Evolutionary conservation across 371 early-diverging fungal genomes (phyloP).

Genomic region (Umbelopsis sp.): DNA sequence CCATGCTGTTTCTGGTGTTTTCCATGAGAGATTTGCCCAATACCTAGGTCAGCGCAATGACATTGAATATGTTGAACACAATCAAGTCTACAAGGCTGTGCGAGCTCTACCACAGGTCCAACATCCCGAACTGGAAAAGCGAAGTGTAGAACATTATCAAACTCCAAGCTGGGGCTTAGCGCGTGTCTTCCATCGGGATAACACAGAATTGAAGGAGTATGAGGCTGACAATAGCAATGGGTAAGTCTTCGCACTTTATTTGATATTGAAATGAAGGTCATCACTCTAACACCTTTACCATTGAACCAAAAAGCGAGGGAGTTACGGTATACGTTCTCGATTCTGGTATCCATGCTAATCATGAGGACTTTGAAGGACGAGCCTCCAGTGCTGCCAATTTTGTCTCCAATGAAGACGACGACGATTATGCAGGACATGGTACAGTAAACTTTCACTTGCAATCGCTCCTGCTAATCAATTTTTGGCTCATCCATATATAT

Average conservation of each 20-base stretch:
- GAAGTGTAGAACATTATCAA: constrained; percentile 10
- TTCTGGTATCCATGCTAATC: constrained; percentile 71
- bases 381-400: constrained; percentile 74
- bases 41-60: constrained; percentile 33
- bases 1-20: constrained; percentile 5
- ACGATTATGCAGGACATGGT: constrained; percentile 60
- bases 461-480: neutral
- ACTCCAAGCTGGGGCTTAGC: constrained; percentile 66
- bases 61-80: constrained; percentile 59
- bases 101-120: neutral
- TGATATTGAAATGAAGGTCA: neutral
- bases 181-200: constrained; percentile 51
- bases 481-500: neutral
- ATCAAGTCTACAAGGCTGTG: constrained; percentile 41
- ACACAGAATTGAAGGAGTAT: constrained; percentile 39
- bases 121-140: neutral
- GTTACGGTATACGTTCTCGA: constrained; percentile 74
- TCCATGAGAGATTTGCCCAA: constrained; percentile 30
- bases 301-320: constrained; percentile 43
- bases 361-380: constrained; percentile 84
- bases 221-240: constrained; percentile 54
- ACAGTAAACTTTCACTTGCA: neutral
- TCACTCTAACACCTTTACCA: neutral
- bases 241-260: constrained; percentile 23
- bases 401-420: constrained; percentile 42